Conservation (phyloP, 345 rosid species). For the Kandelia obovata region DNA sequence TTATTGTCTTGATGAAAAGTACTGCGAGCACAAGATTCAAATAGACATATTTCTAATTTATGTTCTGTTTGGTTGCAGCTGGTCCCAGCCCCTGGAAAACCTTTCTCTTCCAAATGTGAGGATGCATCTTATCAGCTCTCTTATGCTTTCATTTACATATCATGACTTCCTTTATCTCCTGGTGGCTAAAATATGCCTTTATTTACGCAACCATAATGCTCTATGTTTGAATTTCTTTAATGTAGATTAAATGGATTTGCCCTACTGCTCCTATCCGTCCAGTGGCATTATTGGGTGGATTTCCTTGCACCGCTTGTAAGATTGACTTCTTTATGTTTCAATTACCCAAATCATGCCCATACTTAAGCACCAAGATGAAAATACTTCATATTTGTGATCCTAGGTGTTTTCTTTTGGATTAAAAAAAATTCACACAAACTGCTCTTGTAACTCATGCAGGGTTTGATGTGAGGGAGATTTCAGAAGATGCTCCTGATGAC, state of each 20-base stretch:
- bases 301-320: constrained; percentile 36
- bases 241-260: constrained; percentile 37
- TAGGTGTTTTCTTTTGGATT: background rate
- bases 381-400: background rate
- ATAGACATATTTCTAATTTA: constrained; percentile 21
- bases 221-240: background rate
- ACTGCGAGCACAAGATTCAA: background rate
- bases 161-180: background rate
- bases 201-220: background rate
- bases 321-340: background rate
- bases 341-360: background rate
- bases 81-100: constrained; percentile 84
- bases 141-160: background rate
- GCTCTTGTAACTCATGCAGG: constrained; percentile 9
- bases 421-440: background rate
- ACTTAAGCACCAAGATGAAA: background rate
- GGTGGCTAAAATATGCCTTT: background rate
- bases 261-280: constrained; percentile 37
- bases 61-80: constrained; percentile 53
- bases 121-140: constrained; percentile 1
- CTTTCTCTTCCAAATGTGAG: constrained; percentile 94
- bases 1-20: background rate
- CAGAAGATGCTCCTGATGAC: constrained; percentile 32
- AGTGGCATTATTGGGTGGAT: constrained; percentile 32
- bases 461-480: constrained; percentile 32